Evolutionary conservation across 2,329 filamentous ascomycete species (phyloP).

Genomic region (Pseudocercospora fijiensis): DNA sequence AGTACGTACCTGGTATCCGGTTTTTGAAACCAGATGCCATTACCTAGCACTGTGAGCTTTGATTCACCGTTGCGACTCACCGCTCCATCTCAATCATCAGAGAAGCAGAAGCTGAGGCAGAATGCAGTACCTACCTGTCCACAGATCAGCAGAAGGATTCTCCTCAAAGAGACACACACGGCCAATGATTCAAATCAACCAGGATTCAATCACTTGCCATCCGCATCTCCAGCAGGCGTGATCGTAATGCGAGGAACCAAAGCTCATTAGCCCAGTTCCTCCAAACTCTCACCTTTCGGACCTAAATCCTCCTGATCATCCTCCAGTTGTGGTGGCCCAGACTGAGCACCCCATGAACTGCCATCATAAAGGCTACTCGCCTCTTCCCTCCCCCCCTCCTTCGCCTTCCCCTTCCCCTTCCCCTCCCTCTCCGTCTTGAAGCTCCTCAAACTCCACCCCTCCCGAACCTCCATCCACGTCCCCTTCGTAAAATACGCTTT

Average conservation of each 20-base stretch:
- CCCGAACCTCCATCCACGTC: too few species aligned
- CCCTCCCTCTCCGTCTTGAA: background rate
- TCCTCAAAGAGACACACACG: background rate
- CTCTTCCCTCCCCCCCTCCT: background rate
- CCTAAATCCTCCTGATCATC: background rate
- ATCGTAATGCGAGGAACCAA: background rate
- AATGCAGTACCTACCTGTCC: background rate
- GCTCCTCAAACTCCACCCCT: background rate
- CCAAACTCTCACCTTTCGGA: background rate
- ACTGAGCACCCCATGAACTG: background rate
- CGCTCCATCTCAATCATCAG: too few species aligned
- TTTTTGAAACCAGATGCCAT: too few species aligned
- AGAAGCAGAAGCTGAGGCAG: background rate
- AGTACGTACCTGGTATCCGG: background rate
- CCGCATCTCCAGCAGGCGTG: background rate
- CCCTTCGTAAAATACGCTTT: background rate
- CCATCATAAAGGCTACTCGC: background rate
- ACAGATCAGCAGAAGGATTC: background rate
- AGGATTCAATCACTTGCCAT: background rate
- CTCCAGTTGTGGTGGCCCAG: background rate
- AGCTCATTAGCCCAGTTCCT: background rate
- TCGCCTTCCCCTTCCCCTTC: background rate
- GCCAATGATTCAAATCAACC: background rate
- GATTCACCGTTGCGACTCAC: too few species aligned
- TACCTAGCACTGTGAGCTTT: too few species aligned